phyloP scores from a whole-genome alignment of 2,329 filamentous ascomycete species.

The Colletotrichum coccodes region DNA sequence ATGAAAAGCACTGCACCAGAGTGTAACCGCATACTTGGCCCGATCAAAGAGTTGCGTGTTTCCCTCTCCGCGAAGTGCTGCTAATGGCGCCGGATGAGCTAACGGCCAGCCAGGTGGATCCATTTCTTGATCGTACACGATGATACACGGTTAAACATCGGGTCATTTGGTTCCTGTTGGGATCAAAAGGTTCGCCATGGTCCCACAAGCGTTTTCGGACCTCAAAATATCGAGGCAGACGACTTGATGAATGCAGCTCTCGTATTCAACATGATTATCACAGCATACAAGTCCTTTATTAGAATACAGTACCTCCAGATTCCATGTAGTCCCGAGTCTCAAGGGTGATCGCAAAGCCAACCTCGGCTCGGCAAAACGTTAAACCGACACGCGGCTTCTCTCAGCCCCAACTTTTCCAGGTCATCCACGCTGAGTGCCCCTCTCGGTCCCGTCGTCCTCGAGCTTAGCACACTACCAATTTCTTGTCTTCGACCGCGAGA shows the following conservation, averaged over 20 bases:
- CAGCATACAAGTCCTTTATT: fast-evolving
- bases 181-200: neutral
- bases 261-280: neutral
- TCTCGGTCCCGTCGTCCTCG: slow-evolving; percentile 20
- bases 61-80: neutral
- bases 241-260: neutral
- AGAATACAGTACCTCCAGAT: fast-evolving
- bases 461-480: slow-evolving; percentile 18
- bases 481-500: slow-evolving; percentile 7
- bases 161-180: neutral
- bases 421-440: too few species aligned
- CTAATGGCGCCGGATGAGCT: neutral
- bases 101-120: neutral
- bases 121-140: too few species aligned
- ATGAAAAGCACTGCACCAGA: neutral
- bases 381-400: slow-evolving; percentile 7
- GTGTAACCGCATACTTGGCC: neutral
- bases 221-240: neutral
- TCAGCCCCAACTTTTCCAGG: slow-evolving; percentile 32
- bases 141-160: slow-evolving; percentile 13
- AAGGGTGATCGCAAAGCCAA: neutral
- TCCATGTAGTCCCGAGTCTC: neutral
- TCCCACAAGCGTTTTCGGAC: neutral
- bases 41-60: neutral
- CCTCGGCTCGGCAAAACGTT: slow-evolving; percentile 18